A percentile compares a stretch with the other conserved stretches of the same genome.
Evolutionary conservation across 1,139 yeast genomes (phyloP).

Genomic region (Sugiyamaella grinbergsii): DNA sequence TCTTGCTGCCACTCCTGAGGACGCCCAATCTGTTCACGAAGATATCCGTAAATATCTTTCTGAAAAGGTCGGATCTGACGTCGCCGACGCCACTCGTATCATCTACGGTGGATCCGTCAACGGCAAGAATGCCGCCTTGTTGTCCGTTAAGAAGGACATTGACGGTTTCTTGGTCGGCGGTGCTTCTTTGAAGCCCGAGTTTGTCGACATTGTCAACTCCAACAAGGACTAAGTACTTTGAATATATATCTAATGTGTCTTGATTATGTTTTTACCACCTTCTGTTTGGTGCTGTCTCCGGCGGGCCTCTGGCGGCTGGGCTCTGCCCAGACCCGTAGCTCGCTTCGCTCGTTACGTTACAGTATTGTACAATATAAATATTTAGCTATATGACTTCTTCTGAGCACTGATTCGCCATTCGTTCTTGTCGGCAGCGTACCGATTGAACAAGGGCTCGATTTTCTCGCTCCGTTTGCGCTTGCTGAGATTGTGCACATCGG

Average conservation of each 20-base stretch:
- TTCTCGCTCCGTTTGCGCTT: conserved; percentile 51
- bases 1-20: conserved; percentile 97
- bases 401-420: conserved; percentile 57
- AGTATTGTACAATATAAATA: conserved; percentile 4
- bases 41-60: conserved; percentile 82
- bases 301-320: conserved; percentile 6
- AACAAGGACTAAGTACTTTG: conserved; percentile 50
- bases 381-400: conserved; percentile 29
- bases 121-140: conserved; percentile 88
- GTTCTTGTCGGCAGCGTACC: conserved; percentile 54
- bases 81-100: conserved; percentile 81
- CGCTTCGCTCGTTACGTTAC: neutral
- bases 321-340: conserved; percentile 7
- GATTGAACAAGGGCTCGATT: conserved; percentile 65
- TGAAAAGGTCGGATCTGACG: conserved; percentile 72
- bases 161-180: conserved; percentile 99
- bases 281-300: too few relatives aligned
- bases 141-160: conserved; percentile 89
- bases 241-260: neutral
- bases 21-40: conserved; percentile 89
- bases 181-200: conserved; percentile 98
- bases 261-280: too few relatives aligned
- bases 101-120: conserved; percentile 99
- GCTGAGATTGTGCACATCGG: conserved; percentile 48
- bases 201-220: conserved; percentile 90